These are phyloP conservation scores for Hibiscus syriacus DNA, from an alignment of 345 rosid genomes.

Conservation along the genomic window DNA sequence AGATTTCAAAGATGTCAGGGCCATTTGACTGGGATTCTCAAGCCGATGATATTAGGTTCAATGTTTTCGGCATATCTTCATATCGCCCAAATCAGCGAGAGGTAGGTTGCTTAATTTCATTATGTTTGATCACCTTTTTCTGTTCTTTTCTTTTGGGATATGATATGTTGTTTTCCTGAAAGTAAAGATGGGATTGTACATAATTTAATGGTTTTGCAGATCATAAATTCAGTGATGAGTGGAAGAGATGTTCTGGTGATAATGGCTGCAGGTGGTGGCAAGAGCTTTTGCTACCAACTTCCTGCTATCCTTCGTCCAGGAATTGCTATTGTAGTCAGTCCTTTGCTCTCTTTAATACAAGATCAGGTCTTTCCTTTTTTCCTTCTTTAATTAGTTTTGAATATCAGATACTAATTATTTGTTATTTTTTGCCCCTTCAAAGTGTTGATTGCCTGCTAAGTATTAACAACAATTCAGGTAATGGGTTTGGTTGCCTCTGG, in stretches of 20 bases:
- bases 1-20: constrained; percentile 48
- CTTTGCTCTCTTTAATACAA: constrained; percentile 85
- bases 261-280: constrained; percentile 99
- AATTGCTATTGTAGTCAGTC: constrained; percentile 81
- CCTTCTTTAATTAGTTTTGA: not conserved
- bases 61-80: constrained; percentile 71
- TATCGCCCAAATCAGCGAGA: constrained; percentile 83
- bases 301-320: constrained; percentile 73
- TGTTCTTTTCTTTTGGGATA: not conserved
- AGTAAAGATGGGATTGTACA: not conserved
- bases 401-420: not conserved
- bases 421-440: not conserved
- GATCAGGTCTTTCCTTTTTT: constrained; percentile 65
- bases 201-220: constrained; percentile 27
- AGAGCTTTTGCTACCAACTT: constrained; percentile 96
- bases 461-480: constrained; percentile 39
- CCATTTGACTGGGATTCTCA: constrained; percentile 78
- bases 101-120: constrained; percentile 32
- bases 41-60: constrained; percentile 61
- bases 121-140: not conserved
- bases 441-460: not conserved
- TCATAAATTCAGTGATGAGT: constrained; percentile 76
- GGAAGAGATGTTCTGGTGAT: constrained; percentile 82
- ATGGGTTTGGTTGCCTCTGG: constrained; percentile 89
- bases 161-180: not conserved